Evolutionary conservation across 331 rosid genomes (phyloP), one percentile per base, ranked within the genome.

Genomic region (Quercus phellos): DNA sequence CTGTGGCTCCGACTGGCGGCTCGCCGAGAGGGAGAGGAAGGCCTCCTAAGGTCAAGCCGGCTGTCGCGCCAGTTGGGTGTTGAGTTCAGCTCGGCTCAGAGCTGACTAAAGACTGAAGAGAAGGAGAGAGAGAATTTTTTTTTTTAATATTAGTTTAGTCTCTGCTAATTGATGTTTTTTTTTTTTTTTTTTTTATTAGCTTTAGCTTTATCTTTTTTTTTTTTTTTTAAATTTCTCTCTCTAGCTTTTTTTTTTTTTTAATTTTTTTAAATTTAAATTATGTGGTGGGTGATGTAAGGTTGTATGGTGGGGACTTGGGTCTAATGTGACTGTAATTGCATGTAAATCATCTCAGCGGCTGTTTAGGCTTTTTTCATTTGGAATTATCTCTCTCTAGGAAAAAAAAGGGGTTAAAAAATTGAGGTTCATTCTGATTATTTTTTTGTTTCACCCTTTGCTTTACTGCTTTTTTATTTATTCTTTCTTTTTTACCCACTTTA

Each of bases 1-100:
- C 77, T 4, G 16, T 82, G n/a, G 72, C 77, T 7, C 27, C 85
- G 3, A 17, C 35, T 13, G 77, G 58, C 22, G 85, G 85, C 2
- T 51, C 79, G 1, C 83, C 87, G 4, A 77, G 90, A 74, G 90
- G 90, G 1, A 85, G 90, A 69, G 90, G 90, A 3, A 78, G 90
- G 76, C 90, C 90, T 61, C 90, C 90, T 9, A 87, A 87, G 75
- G 82, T 82, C 7, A 87, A 87, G 78, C 88, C 88, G 55, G 81
- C 84, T 0, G 84, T 87, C 17, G 82, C 89, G 1, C 80, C 87
- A 1, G 82, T 87, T 2, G 89, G 78, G 9, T 87, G 90, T 63
- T 87, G 82, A 84, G 76, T 46, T 58, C 14, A 16, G 10, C 8
- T 6, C 1, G 19, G n/a, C 46, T 38, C 46, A 2, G 46, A 38